phyloP scores from a whole-genome alignment of 495 filamentous ascomycete genomes.

The Thermochaetoides thermophila region DNA sequence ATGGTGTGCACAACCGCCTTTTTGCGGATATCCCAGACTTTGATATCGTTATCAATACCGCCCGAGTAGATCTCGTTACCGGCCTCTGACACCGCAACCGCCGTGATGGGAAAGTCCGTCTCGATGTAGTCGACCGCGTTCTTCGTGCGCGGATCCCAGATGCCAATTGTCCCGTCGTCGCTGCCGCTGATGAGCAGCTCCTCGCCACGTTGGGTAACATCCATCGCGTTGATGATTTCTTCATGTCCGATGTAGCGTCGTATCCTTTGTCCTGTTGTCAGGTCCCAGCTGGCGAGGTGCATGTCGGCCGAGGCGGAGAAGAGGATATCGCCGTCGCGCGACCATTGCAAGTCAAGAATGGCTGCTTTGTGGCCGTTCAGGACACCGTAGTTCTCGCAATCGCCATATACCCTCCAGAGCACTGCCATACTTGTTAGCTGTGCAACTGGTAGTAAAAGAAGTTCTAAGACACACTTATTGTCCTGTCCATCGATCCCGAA shows the following conservation, averaged over 20 bases:
- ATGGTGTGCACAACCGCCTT: slow-evolving; percentile 75
- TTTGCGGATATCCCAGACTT: slow-evolving; percentile 92
- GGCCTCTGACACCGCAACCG: slow-evolving; percentile 77
- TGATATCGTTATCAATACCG: slow-evolving; percentile 93
- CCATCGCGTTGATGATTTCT: slow-evolving; percentile 81
- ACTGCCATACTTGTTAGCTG: slow-evolving; percentile 35
- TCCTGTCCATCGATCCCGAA: slow-evolving; percentile 88
- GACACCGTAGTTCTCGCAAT: slow-evolving; percentile 85
- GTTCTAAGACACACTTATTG: slow-evolving; percentile 63
- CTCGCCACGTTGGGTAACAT: slow-evolving; percentile 74
- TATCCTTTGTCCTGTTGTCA: slow-evolving; percentile 75
- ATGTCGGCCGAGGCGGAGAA: slow-evolving; percentile 91
- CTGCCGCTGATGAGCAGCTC: slow-evolving; percentile 77
- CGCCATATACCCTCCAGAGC: slow-evolving; percentile 81
- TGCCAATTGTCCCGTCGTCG: slow-evolving; percentile 86
- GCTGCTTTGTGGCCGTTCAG: slow-evolving; percentile 81
- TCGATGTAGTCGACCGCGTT: slow-evolving; percentile 73
- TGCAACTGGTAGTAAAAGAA: no score
- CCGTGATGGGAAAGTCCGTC: slow-evolving; percentile 86
- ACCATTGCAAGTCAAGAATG: slow-evolving; percentile 88
- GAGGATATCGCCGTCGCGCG: slow-evolving; percentile 75
- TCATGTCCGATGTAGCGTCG: slow-evolving; percentile 86
- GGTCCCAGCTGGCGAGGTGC: slow-evolving; percentile 87
- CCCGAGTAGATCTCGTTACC: slow-evolving; percentile 93
- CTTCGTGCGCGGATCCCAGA: slow-evolving; percentile 95